Conservation (phyloP, 805 yeast species). For the Zygotorulaspora florentina region DNA sequence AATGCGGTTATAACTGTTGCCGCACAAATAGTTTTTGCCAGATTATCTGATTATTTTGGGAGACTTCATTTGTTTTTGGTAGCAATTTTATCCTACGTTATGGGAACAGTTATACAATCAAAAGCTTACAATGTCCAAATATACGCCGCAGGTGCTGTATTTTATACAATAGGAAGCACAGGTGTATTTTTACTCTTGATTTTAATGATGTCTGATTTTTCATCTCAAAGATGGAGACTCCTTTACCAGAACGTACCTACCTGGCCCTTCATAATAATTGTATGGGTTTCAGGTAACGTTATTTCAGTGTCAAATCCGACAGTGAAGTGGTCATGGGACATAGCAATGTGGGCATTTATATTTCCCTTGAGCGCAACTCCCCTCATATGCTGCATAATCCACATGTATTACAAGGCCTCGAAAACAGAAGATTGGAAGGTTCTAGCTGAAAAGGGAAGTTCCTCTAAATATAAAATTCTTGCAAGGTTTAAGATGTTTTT, state of each 20-base stretch:
- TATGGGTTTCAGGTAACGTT: conserved; percentile 73
- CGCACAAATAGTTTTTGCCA: conserved; percentile 51
- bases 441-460: conserved; percentile 38
- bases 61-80: conserved; percentile 45
- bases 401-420: conserved; percentile 54
- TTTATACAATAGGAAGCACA: conserved; percentile 51
- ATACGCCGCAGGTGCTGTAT: conserved; percentile 54
- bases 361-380: conserved; percentile 64
- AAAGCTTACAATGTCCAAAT: conserved; percentile 50
- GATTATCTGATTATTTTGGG: conserved; percentile 55
- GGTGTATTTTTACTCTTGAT: conserved; percentile 57
- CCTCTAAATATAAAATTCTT: conserved; percentile 38
- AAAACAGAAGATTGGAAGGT: conserved; percentile 49
- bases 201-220: conserved; percentile 60
- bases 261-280: conserved; percentile 67
- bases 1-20: conserved; percentile 54
- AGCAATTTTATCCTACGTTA: conserved; percentile 45
- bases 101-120: conserved; percentile 55
- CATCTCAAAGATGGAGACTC: conserved; percentile 65
- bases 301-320: conserved; percentile 35
- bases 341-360: conserved; percentile 79
- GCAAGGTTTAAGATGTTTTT: conserved; percentile 40
- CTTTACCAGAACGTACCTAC: conserved; percentile 61
- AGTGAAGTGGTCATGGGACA: conserved; percentile 62
- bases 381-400: conserved; percentile 46